These are phyloP conservation scores for Carex cristatella DNA, from an alignment of 176 grass and related monocot species.

Conservation along the genomic window DNA sequence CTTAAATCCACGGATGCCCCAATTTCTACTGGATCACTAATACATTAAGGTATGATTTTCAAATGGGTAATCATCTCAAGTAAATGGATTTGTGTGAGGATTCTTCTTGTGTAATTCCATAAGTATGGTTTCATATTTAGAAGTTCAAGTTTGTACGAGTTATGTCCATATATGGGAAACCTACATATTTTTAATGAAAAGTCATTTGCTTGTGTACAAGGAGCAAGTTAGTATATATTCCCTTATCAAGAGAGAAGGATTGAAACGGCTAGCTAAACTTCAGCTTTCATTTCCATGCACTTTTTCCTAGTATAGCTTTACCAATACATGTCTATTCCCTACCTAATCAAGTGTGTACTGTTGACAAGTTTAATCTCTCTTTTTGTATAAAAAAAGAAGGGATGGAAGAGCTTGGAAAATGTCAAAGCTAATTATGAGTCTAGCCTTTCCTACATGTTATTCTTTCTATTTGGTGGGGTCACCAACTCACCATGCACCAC, in stretches of 20 bases:
- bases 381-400: background rate
- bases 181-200: background rate
- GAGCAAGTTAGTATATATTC: slow-evolving; percentile 17
- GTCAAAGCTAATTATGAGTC: slow-evolving; percentile 24
- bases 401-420: slow-evolving; percentile 13
- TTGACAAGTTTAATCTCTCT: background rate
- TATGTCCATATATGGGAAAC: background rate
- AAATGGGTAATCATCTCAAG: background rate
- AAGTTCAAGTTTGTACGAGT: background rate
- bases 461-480: slow-evolving; percentile 25
- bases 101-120: background rate
- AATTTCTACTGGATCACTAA: background rate
- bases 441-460: slow-evolving; percentile 20
- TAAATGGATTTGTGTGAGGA: background rate
- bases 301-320: slow-evolving; percentile 82
- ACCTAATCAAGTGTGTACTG: slow-evolving; percentile 26
- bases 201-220: background rate
- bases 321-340: slow-evolving; percentile 23
- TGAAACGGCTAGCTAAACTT: slow-evolving; percentile 16
- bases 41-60: background rate
- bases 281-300: slow-evolving; percentile 47
- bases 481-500: background rate
- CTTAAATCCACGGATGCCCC: background rate
- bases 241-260: slow-evolving; percentile 37
- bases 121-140: background rate